Base-by-base conservation (phyloP, 331 rosid species). In the Acacia concinna region DNA sequence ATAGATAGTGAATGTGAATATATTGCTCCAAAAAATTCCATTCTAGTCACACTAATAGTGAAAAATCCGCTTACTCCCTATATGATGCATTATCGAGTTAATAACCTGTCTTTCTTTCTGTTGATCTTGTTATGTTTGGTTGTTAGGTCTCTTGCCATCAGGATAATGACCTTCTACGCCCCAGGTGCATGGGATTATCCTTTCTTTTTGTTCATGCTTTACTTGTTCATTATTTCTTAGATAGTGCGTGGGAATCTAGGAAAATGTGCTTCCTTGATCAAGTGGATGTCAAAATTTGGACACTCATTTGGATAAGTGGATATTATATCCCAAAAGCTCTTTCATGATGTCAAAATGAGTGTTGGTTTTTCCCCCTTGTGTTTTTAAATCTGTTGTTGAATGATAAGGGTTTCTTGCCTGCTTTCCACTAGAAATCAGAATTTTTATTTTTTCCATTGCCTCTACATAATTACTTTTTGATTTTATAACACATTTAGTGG, bases 131-230 rank as follows among this genome's bases (percentile, higher is more conserved):
- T 21, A 74, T 68, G 23, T 37, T 25, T 75, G 68, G 65, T 71
- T 76, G 30, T 23, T 62, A 93, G 97, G 97, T 94, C 87, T 85
- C 98, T 92, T 84, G 98, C 98, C 10, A 94, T 92, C 67, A 85
- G 97, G 85, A 94, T 94, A 97, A 74, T 94, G 88, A 94, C 97
- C 88, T 92, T 94, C 89, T 94, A 94, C 23, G 98, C 98, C 60
- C 97, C 98, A 84, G 98, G 97, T 93, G 11, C 64, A 79, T 80
- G 40, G 9, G 68, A 4, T 77, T 80, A 56, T 68, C 75, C 63
- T 56, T 41, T 54, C 11, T 78, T 57, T 21, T 18, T n/a, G 31
- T 71, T 57, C 37, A 11, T 68, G 44, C 28, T 71, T 44, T 70
- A 73, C 51, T 71, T n/a, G 40, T 71, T 65, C 15, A 28, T 56